Conservation (phyloP, 352 stramenopile species). For the Phytophthora rubi region DNA sequence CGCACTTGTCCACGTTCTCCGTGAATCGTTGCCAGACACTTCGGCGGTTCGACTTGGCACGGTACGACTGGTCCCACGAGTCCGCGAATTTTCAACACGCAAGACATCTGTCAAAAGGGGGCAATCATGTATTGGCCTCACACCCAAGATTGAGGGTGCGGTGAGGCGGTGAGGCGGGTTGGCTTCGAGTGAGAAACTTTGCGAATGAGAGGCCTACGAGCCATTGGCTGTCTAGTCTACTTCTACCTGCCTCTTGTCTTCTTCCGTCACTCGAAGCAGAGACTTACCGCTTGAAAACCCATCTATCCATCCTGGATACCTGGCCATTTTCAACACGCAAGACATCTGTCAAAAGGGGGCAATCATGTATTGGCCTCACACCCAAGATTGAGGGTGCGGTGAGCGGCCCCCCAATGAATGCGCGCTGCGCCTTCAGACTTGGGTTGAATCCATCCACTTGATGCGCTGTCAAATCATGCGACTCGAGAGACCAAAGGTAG, state of each 20-base stretch:
- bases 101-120: conserved; percentile 6
- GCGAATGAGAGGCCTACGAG: not conserved
- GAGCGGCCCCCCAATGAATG: not conserved
- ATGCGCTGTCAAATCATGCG: not conserved
- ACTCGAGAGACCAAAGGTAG: not conserved
- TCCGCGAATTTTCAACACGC: conserved; percentile 13
- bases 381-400: conserved; percentile 4
- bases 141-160: conserved; percentile 1
- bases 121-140: conserved; percentile 4
- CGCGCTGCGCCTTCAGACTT: not conserved
- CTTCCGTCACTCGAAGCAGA: not conserved
- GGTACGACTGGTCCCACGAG: conserved; percentile 11
- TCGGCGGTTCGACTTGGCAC: conserved; percentile 30
- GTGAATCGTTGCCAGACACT: conserved; percentile 35
- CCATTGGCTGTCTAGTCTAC: not conserved
- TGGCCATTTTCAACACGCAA: conserved; percentile 1
- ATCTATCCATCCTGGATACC: not conserved
- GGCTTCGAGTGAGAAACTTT: not conserved
- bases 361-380: conserved; percentile 4
- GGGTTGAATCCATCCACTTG: not conserved
- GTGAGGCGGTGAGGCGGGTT: conserved; percentile 6
- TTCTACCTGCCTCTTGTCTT: not conserved
- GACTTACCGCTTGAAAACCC: conserved; percentile 1
- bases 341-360: conserved; percentile 1
- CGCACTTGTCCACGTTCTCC: conserved; percentile 37